phyloP scores from a whole-genome alignment of 805 yeast species.

The Ogataea saltuana region DNA sequence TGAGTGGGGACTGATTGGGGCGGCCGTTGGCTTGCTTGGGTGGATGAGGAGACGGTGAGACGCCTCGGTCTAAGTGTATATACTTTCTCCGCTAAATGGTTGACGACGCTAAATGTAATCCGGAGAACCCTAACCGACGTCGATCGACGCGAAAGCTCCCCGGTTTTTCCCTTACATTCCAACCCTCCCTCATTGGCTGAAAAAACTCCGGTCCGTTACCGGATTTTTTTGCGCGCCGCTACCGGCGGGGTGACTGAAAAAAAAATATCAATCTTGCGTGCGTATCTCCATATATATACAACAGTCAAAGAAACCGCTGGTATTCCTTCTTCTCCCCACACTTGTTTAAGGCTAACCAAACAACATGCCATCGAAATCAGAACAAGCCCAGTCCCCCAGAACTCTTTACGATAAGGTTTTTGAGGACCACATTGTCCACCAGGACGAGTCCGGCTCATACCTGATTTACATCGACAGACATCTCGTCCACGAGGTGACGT shows the following conservation, averaged over 20 bases:
- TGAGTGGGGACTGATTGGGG: constrained; percentile 23
- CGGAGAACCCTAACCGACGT: too few species aligned
- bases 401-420: constrained; percentile 97
- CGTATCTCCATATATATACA: background rate
- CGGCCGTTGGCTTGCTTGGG: constrained; percentile 15
- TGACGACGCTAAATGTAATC: too few species aligned
- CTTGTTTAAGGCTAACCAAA: background rate
- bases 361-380: constrained; percentile 34
- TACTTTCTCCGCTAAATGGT: background rate
- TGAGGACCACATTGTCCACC: constrained; percentile 89
- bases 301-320: background rate
- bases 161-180: constrained; percentile 3
- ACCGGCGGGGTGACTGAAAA: constrained; percentile 15
- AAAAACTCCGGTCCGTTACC: constrained; percentile 5
- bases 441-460: constrained; percentile 84
- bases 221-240: constrained; percentile 13
- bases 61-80: background rate
- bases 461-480: constrained; percentile 94
- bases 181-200: constrained; percentile 5
- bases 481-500: constrained; percentile 96
- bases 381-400: constrained; percentile 45
- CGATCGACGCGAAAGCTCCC: background rate
- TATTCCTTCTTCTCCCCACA: background rate
- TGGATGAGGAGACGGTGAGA: constrained; percentile 5
- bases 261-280: constrained; percentile 2